Base-by-base conservation (phyloP, 768 basidiomycete genomes). In the Fistulinella prunicolor region DNA sequence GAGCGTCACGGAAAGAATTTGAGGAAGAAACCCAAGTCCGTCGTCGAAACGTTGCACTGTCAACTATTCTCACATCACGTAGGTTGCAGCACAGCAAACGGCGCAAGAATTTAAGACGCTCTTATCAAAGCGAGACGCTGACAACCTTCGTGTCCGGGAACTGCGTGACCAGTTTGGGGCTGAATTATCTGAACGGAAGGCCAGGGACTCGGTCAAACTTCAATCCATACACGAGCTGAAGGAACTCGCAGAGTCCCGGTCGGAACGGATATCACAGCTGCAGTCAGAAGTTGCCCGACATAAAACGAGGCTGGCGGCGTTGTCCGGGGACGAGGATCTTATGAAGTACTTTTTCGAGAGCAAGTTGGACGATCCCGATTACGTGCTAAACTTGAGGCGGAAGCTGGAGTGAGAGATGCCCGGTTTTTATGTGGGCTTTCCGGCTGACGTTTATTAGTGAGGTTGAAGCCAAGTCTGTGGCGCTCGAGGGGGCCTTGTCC, bases 281-380 rank as follows among this genome's bases (percentile, higher is more conserved):
- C 72, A 81, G 51, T 85, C 85, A 2, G 92, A 97, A 64, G 70
- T 87, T 10, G 75, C 71, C 35, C 77, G 93, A 20, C 73, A 86
- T 53, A 89, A 86, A 64, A 76, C 85, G 14, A 78, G 80, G 24
- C 70, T 94, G n/a, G 92, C 89, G 17, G 89, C 90, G 0, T 69
- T 82, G 22, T 73, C 78, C 2, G 82, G 85, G 6, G 77, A 86
- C 20, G 80, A 82, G 51, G 86, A 91, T 41, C 72, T 92, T 28
- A 74, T 94, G 66, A 68, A 69, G 5, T 90, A 91, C 63, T 76
- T 94, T 54, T 70, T 83, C 44, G 73, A 73, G 38, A 80, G 76
- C 17, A 73, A 78, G 37, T 69, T 75, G 6, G 78, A 81, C 16
- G 76, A 82, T 47, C 60, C 65, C 1, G 66, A 71, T 12, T 84